Conservation (phyloP, 352 stramenopile species). For the Phytophthora podocarpi region DNA sequence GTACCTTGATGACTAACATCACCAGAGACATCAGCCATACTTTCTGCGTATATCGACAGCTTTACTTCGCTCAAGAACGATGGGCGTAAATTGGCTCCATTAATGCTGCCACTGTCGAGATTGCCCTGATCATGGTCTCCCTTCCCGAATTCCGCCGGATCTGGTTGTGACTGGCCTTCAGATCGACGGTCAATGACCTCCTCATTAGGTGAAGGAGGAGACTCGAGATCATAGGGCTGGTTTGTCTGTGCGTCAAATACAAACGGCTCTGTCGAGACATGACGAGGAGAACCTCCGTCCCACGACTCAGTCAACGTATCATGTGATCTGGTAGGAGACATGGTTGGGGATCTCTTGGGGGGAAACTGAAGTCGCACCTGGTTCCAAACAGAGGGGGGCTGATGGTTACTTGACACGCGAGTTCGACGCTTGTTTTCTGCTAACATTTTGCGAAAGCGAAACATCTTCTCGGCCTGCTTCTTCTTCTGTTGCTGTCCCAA, state of each 20-base stretch:
- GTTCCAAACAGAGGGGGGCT: constrained; percentile 25
- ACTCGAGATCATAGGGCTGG: constrained; percentile 15
- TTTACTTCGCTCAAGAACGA: not conserved
- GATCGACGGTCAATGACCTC: not conserved
- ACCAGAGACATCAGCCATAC: not conserved
- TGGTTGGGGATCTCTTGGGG: constrained; percentile 3
- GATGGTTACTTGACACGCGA: not conserved
- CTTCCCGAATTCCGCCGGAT: not conserved
- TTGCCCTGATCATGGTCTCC: not conserved
- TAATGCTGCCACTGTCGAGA: not conserved
- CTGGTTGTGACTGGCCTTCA: not conserved
- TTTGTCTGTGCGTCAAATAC: constrained; percentile 32
- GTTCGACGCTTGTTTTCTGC: constrained; percentile 28
- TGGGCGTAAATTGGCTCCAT: not conserved
- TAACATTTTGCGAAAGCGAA: constrained; percentile 53
- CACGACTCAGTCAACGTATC: constrained; percentile 39
- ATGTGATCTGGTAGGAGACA: constrained; percentile 18
- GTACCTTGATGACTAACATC: not conserved
- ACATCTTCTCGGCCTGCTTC: constrained; percentile 44
- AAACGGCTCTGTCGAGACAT: constrained; percentile 10
- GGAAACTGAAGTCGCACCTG: constrained; percentile 34
- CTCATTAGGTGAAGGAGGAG: not conserved
- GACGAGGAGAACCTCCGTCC: constrained; percentile 21
- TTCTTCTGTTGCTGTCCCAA: constrained; percentile 48
- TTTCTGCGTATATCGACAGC: not conserved